Percentiles rank a stretch among this genome's conserved stretches.
These are phyloP conservation scores for Beauveria australis DNA, from an alignment of 2,329 filamentous ascomycete genomes.

Conservation along the genomic window DNA sequence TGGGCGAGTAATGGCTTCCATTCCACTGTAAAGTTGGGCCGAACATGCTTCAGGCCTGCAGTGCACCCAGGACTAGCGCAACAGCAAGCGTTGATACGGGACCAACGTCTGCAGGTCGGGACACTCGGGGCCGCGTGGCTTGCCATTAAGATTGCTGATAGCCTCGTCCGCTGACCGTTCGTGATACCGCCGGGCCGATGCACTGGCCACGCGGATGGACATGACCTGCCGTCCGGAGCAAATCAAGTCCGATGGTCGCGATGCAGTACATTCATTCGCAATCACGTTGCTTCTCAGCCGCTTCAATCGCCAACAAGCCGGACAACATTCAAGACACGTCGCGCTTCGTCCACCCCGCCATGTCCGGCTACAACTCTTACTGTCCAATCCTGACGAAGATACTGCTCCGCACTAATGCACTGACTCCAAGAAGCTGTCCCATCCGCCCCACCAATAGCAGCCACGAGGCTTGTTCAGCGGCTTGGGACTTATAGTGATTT, in stretches of 20 bases:
- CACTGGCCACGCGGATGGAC: background rate
- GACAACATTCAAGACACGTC: background rate
- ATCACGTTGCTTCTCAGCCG: background rate
- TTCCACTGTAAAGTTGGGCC: background rate
- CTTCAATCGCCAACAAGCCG: background rate
- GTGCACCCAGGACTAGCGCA: background rate
- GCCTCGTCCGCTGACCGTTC: background rate
- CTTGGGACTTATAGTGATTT: background rate
- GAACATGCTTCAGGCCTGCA: background rate
- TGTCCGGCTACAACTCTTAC: background rate
- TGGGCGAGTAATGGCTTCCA: background rate
- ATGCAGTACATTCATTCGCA: background rate
- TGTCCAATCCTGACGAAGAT: background rate
- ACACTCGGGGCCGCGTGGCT: conserved; percentile 5
- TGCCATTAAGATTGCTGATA: background rate
- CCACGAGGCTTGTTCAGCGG: background rate
- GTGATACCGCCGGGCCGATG: background rate
- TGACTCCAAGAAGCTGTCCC: background rate
- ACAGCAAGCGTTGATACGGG: background rate
- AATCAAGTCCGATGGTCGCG: background rate
- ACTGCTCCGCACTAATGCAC: background rate
- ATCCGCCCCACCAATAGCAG: conserved; percentile 1
- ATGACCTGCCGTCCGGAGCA: background rate
- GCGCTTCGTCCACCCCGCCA: background rate
- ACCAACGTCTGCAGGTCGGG: background rate